Percentiles rank a stretch among this genome's conserved stretches.
These are phyloP conservation scores for Cystobasidiaceae sp. DNA, from an alignment of 1,284 basidiomycete genomes.

Conservation along the genomic window DNA sequence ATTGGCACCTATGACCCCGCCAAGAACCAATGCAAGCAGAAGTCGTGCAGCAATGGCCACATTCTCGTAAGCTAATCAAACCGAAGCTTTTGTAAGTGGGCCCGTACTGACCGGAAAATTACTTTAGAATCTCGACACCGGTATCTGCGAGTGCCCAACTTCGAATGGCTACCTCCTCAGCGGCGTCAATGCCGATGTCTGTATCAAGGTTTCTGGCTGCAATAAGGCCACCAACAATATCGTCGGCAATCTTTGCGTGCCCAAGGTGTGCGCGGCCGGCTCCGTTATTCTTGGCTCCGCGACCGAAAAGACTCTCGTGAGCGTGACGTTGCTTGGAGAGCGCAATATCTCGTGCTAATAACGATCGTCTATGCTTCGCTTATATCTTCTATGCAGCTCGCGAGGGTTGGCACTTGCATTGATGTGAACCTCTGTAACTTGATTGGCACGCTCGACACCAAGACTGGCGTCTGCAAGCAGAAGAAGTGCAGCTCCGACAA, in stretches of 20 bases:
- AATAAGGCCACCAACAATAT: not conserved
- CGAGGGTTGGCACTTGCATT: constrained; percentile 6
- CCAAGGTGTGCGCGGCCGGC: constrained; percentile 20
- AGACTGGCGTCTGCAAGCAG: constrained; percentile 10
- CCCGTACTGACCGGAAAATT: not conserved
- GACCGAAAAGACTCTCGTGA: not conserved
- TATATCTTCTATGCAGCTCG: not conserved
- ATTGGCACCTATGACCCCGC: not conserved
- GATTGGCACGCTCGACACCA: not conserved
- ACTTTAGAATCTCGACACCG: not conserved
- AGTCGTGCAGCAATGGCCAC: constrained; percentile 6
- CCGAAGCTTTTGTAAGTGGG: not conserved
- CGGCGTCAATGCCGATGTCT: not conserved
- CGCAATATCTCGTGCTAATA: too few species aligned
- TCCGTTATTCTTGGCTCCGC: not conserved
- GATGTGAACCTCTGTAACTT: constrained; percentile 1
- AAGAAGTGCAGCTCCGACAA: constrained; percentile 5
- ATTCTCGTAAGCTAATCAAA: not conserved
- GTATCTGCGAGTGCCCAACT: constrained; percentile 16
- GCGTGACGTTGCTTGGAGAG: too few species aligned
- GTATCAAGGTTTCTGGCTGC: constrained; percentile 3
- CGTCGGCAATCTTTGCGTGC: constrained; percentile 3
- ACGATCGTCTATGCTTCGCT: too few species aligned
- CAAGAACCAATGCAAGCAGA: constrained; percentile 12
- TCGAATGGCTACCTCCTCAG: not conserved